Conservation (phyloP, 177 flowering plant species). For the Vitis hybrid region DNA sequence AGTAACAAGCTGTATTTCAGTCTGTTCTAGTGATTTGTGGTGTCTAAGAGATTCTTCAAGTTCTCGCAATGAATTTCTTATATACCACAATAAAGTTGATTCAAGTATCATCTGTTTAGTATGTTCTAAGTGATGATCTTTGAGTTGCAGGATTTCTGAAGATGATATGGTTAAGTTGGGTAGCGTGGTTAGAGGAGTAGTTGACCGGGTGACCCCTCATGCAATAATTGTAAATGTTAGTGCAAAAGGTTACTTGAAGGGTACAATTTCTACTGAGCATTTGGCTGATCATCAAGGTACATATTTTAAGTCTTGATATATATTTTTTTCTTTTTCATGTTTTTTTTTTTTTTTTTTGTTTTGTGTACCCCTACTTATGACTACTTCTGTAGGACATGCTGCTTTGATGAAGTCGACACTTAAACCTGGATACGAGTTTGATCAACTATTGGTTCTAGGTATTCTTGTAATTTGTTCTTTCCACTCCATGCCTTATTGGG, state of each 20-base stretch:
- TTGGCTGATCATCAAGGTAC: slow-evolving; percentile 86
- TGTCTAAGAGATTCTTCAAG: too few relatives aligned
- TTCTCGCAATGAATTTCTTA: too few relatives aligned
- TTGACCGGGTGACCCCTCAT: slow-evolving; percentile 52
- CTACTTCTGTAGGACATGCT: slow-evolving; percentile 54
- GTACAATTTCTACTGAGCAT: slow-evolving; percentile 73
- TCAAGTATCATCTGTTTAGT: too few relatives aligned
- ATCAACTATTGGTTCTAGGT: slow-evolving; percentile 83
- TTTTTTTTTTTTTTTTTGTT: not conserved
- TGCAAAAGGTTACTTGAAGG: slow-evolving; percentile 49
- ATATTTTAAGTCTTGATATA: not conserved
- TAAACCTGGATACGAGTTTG: slow-evolving; percentile 85
- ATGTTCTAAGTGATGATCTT: not conserved
- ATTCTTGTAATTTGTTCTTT: slow-evolving; percentile 10
- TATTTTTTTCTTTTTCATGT: not conserved
- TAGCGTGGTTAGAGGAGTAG: slow-evolving; percentile 74
- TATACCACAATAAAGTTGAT: too few relatives aligned
- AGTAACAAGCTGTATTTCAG: too few relatives aligned
- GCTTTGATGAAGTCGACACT: slow-evolving; percentile 56
- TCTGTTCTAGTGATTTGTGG: too few relatives aligned
- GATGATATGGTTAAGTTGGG: slow-evolving; percentile 66
- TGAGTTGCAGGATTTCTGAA: slow-evolving; percentile 45
- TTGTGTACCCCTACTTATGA: slow-evolving; percentile 9
- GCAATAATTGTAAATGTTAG: slow-evolving; percentile 54
- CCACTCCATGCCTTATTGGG: not conserved